A percentile compares a stretch with the other conserved stretches of the same genome.
Evolutionary conservation across 2,329 filamentous ascomycete genomes (phyloP).

Genomic region (Talaromyces sp.): DNA sequence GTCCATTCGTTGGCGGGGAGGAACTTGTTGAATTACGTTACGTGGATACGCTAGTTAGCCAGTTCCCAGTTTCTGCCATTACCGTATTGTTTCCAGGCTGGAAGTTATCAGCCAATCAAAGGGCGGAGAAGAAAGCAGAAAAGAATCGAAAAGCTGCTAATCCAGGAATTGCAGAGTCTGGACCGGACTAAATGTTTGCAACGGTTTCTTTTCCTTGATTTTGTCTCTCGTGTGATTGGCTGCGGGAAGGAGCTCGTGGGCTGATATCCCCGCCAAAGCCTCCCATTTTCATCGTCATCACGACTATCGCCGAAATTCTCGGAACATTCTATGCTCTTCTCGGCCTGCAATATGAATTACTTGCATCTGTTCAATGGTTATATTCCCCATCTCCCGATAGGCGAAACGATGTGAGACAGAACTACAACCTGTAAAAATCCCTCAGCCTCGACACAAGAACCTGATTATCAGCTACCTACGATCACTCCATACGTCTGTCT

Average conservation of each 20-base stretch:
- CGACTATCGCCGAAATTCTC: neutral
- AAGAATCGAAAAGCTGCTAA: neutral
- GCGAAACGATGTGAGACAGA: neutral
- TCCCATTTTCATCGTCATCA: neutral
- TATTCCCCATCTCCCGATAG: neutral
- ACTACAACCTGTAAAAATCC: neutral
- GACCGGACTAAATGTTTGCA: neutral
- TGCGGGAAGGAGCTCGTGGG: neutral
- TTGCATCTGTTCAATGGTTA: neutral
- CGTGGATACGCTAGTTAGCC: too few species aligned
- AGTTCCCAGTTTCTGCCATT: too few species aligned
- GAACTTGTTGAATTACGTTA: too few species aligned
- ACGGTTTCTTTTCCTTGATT: neutral
- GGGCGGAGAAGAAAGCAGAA: neutral
- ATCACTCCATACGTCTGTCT: too few species aligned
- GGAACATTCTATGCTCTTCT: slow-evolving; percentile 3
- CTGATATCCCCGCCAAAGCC: neutral
- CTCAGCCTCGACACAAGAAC: neutral
- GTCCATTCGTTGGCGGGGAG: slow-evolving; percentile 14
- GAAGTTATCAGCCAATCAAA: neutral
- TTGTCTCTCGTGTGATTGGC: neutral
- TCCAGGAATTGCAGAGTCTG: neutral
- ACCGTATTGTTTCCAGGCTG: too few species aligned
- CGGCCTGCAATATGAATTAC: neutral
- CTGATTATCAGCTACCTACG: neutral